phyloP scores from a whole-genome alignment of 1,284 basidiomycete species.

The Cutaneotrichosporon cyanovorans region DNA sequence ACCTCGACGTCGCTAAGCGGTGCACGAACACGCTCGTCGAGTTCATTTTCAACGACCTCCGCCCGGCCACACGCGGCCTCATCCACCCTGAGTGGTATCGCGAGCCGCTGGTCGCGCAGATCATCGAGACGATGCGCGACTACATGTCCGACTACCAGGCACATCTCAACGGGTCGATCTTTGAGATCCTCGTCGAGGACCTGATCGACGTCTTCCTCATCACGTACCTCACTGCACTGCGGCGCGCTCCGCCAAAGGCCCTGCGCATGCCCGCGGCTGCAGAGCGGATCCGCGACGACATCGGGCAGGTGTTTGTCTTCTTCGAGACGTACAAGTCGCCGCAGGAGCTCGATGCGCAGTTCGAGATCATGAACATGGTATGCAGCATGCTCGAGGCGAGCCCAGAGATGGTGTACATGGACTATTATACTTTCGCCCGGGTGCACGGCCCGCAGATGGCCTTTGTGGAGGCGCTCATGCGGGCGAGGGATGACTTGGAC shows the following conservation, averaged over 20 bases:
- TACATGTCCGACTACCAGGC: slow-evolving; percentile 88
- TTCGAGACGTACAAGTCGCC: slow-evolving; percentile 72
- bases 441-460: slow-evolving; percentile 85
- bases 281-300: slow-evolving; percentile 73
- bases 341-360: slow-evolving; percentile 71
- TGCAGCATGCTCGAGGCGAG: slow-evolving; percentile 79
- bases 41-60: slow-evolving; percentile 91
- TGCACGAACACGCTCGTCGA: slow-evolving; percentile 91
- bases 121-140: slow-evolving; percentile 92
- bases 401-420: slow-evolving; percentile 86
- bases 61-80: slow-evolving; percentile 75
- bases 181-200: slow-evolving; percentile 89
- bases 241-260: slow-evolving; percentile 63
- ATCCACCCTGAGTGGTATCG: slow-evolving; percentile 77
- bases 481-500: slow-evolving; percentile 83
- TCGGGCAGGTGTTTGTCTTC: slow-evolving; percentile 67
- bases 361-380: slow-evolving; percentile 82
- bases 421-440: slow-evolving; percentile 94
- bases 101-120: slow-evolving; percentile 55
- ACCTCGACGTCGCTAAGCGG: slow-evolving; percentile 94
- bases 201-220: slow-evolving; percentile 86
- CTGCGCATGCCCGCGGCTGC: slow-evolving; percentile 78
- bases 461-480: slow-evolving; percentile 86
- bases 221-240: slow-evolving; percentile 79
- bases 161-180: slow-evolving; percentile 82